phyloP scores from a whole-genome alignment of 2,329 filamentous ascomycete genomes.

The Teratosphaeria viscida region DNA sequence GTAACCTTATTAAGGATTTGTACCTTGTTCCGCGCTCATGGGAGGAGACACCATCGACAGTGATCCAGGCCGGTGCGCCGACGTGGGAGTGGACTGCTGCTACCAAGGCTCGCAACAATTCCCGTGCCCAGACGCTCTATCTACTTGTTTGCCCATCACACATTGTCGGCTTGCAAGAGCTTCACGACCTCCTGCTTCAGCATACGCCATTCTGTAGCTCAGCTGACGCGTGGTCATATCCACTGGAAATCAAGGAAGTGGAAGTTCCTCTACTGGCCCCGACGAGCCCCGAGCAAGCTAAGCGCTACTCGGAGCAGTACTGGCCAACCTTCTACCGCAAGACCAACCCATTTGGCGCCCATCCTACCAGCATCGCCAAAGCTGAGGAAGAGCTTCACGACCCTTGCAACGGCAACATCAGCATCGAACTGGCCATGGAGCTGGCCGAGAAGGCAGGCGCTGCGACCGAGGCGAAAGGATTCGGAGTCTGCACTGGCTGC shows the following conservation, averaged over 20 bases:
- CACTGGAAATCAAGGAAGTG: constrained; percentile 50
- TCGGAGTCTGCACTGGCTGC: constrained; percentile 62
- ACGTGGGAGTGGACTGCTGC: constrained; percentile 48
- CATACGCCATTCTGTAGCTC: constrained; percentile 31
- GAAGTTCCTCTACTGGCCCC: constrained; percentile 64
- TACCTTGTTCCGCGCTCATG: constrained; percentile 23
- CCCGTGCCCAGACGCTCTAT: constrained; percentile 31
- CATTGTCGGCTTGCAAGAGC: constrained; percentile 43
- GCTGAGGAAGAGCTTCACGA: constrained; percentile 56
- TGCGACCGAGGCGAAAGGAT: constrained; percentile 46
- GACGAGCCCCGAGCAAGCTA: constrained; percentile 64
- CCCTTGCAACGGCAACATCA: constrained; percentile 27
- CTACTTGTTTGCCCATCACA: constrained; percentile 43
- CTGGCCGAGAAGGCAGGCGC: constrained; percentile 51
- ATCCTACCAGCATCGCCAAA: constrained; percentile 62
- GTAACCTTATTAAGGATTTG: constrained; percentile 24
- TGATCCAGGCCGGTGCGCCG: constrained; percentile 22
- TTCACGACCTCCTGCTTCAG: constrained; percentile 32
- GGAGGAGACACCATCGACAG: constrained; percentile 18
- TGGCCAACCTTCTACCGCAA: constrained; percentile 83
- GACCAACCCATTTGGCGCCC: constrained; percentile 76
- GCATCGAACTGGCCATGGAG: constrained; percentile 54
- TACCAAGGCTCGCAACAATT: constrained; percentile 46
- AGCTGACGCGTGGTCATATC: constrained; percentile 26
- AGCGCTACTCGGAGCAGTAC: constrained; percentile 62